These are phyloP conservation scores for Xerocomellus intermedius DNA, from an alignment of 768 basidiomycete species.

Conservation along the genomic window DNA sequence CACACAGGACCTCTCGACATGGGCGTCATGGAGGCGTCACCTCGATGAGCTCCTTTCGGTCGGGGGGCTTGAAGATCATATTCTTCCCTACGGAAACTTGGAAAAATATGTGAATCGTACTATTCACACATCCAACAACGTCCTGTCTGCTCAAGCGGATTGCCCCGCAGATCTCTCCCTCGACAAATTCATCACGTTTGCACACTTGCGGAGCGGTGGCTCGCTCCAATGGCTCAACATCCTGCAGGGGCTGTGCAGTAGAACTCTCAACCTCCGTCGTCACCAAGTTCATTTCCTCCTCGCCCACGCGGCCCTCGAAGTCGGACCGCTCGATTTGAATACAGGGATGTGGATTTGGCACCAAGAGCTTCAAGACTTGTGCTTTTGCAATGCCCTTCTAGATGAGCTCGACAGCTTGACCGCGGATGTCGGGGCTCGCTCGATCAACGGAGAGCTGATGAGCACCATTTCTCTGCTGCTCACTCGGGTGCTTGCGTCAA, in stretches of 20 bases:
- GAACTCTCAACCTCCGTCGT: background rate
- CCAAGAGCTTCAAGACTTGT: background rate
- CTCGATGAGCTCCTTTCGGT: too few species aligned
- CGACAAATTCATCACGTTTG: background rate
- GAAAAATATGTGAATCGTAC: background rate
- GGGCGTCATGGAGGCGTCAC: too few species aligned
- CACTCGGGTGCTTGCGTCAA: background rate
- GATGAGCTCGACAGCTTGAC: background rate
- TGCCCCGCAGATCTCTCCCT: background rate
- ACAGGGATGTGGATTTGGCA: background rate
- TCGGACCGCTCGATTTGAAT: constrained; percentile 22
- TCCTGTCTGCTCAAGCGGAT: background rate
- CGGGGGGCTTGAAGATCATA: too few species aligned
- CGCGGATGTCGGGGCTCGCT: background rate
- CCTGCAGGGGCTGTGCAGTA: background rate
- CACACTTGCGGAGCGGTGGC: background rate
- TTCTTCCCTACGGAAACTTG: too few species aligned
- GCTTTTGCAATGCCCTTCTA: background rate
- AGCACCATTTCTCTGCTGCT: background rate
- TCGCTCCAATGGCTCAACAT: background rate
- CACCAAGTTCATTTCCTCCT: background rate
- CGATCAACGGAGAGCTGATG: background rate
- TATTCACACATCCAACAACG: background rate
- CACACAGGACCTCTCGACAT: too few species aligned
- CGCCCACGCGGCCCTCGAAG: background rate